Percentiles rank a stretch among this genome's conserved stretches.
These are phyloP conservation scores for Trematosphaeria pertusa DNA, from an alignment of 2,329 filamentous ascomycete genomes.

Conservation along the genomic window DNA sequence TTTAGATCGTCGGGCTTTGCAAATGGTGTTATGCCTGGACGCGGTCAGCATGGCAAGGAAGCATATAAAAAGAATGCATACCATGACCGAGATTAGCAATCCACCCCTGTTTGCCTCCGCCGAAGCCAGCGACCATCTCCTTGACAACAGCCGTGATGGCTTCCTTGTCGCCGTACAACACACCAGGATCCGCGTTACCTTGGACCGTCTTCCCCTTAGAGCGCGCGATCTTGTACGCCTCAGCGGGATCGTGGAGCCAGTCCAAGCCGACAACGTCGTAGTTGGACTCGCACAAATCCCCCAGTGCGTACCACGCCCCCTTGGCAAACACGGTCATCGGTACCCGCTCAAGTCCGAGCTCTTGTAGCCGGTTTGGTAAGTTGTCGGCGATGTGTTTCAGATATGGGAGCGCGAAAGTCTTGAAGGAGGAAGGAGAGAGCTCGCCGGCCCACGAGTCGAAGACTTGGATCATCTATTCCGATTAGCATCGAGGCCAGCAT, in stretches of 20 bases:
- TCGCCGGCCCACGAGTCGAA: conserved; percentile 99
- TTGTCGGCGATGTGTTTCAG: conserved; percentile 82
- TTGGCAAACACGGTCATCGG: conserved; percentile 99
- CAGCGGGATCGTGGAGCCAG: conserved; percentile 89
- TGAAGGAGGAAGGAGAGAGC: conserved; percentile 83
- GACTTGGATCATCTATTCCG: conserved; percentile 79
- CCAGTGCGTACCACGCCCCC: conserved; percentile 93
- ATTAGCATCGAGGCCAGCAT: conserved; percentile 19
- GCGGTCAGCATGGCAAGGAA: conserved; percentile 21
- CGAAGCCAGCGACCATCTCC: conserved; percentile 86
- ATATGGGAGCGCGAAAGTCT: conserved; percentile 84
- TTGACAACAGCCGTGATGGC: conserved; percentile 84
- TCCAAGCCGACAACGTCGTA: conserved; percentile 95
- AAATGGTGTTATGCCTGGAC: conserved; percentile 84
- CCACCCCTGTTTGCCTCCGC: conserved; percentile 86
- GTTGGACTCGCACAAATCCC: conserved; percentile 83
- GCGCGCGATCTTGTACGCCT: conserved; percentile 78
- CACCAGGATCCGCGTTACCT: conserved; percentile 93
- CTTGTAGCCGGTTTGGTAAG: conserved; percentile 75
- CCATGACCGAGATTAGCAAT: conserved; percentile 97
- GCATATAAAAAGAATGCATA: conserved; percentile 51
- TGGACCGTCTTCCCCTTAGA: conserved; percentile 80
- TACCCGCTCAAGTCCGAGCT: conserved; percentile 78
- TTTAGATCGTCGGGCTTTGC: conserved; percentile 93
- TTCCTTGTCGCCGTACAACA: conserved; percentile 83